Evolutionary conservation across 371 early-diverging fungal species (phyloP), one percentile per base, ranked within the genome.

Genomic region (Paraphysoderma sedebokerense): DNA sequence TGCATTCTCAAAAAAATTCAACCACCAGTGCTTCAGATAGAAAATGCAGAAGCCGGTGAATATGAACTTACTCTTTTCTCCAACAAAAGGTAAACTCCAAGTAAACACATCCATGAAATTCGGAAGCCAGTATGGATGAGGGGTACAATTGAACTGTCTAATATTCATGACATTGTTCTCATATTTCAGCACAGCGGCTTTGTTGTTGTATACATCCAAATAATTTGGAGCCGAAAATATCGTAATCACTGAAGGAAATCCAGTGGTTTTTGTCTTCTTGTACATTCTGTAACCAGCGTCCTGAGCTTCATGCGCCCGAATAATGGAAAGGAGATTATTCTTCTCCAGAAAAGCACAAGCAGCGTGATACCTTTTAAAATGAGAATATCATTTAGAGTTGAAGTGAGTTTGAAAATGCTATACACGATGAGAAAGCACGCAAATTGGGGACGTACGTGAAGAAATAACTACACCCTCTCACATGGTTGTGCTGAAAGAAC

Each of bases 281-380:
- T 93, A 92, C 92, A 92, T 92, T 35, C 89, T 78, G 61, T 87
- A 90, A 34, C 98, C 98, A 27, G 87, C 81, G 66, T 92, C 92
- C 66, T 96, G 95, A 17, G 97, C 98, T 61, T 98, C 98, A 61
- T 98, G 98, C 8, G 92, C 98, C 48, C 98, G 79, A 49, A 98
- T 91, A 48, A 98, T 78, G 4, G 87, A 87, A 38, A 89, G 60
- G 24, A 98, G 66, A 49, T 86, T 81, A 65, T 98, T 98, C 60
- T 76, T 71, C 59, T 90, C 87, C 50, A 98, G 67, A 58, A 98
- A 98, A 11, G 82, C 74, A 49, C 86, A 87, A 2, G 84, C 88
- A 9, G 92, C 92, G 38, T 81, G 72, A 61, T 87, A 88, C 61
- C 80, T 85, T n/a, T n/a, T 51, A 61, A 66, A 38, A 22, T 22